These are phyloP conservation scores for Globisporangium parvum DNA, from an alignment of 352 stramenopile species.

Conservation along the genomic window DNA sequence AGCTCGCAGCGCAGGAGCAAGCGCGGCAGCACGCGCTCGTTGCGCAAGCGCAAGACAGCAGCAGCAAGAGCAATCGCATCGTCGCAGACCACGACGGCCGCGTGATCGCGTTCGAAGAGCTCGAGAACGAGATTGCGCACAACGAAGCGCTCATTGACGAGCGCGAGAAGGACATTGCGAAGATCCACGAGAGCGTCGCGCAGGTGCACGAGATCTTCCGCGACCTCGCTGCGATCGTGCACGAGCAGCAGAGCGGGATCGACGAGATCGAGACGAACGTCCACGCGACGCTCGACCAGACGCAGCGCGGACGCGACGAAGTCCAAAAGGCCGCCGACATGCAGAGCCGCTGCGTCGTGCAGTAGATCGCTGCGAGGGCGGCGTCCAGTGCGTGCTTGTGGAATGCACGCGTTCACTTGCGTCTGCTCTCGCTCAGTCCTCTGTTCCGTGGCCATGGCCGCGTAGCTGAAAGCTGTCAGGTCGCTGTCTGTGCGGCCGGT, in stretches of 20 bases:
- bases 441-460: background rate
- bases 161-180: conserved; percentile 79
- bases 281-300: conserved; percentile 79
- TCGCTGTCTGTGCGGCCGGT: no score
- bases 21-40: conserved; percentile 44
- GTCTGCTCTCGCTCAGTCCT: background rate
- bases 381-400: no score
- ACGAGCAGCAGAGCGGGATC: conserved; percentile 79
- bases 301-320: conserved; percentile 74
- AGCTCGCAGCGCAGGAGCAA: conserved; percentile 62
- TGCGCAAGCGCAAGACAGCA: conserved; percentile 10
- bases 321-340: conserved; percentile 83
- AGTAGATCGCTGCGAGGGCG: conserved; percentile 18
- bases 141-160: conserved; percentile 89
- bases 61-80: conserved; percentile 31
- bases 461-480: background rate
- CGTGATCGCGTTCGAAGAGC: conserved; percentile 71
- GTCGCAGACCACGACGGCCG: conserved; percentile 67
- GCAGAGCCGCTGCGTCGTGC: conserved; percentile 60
- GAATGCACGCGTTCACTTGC: background rate
- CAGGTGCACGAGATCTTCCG: conserved; percentile 90
- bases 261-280: conserved; percentile 85
- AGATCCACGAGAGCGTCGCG: conserved; percentile 87
- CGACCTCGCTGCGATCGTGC: conserved; percentile 80
- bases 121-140: conserved; percentile 78